These are phyloP conservation scores for Psilocybe azurescens DNA, from an alignment of 768 basidiomycete species.

Conservation along the genomic window DNA sequence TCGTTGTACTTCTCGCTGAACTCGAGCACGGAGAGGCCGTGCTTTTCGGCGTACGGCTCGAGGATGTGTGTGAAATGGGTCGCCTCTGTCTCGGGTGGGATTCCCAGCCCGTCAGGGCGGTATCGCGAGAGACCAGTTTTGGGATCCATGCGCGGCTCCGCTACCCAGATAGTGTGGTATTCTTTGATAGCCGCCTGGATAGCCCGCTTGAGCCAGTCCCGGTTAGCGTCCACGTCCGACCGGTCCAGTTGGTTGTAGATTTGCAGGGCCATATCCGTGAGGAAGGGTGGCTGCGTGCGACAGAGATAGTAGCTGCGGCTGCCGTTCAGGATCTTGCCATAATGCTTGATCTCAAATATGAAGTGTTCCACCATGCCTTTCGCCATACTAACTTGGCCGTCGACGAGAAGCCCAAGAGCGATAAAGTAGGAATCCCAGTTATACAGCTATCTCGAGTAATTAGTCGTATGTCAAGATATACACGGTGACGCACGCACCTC, in stretches of 20 bases:
- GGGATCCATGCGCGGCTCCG: conserved; percentile 91
- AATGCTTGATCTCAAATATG: conserved; percentile 98
- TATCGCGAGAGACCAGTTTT: conserved; percentile 95
- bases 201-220: conserved; percentile 91
- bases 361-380: conserved; percentile 99
- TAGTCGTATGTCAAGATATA: conserved; percentile 1
- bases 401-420: conserved; percentile 90
- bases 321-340: conserved; percentile 96
- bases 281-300: conserved; percentile 96
- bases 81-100: conserved; percentile 98
- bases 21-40: conserved; percentile 92
- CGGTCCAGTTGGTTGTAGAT: conserved; percentile 97
- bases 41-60: conserved; percentile 91
- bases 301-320: conserved; percentile 95
- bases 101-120: conserved; percentile 92
- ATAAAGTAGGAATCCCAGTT: conserved; percentile 98
- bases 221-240: conserved; percentile 79
- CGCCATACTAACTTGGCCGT: conserved; percentile 93
- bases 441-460: conserved; percentile 63
- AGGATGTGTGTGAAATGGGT: conserved; percentile 98
- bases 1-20: conserved; percentile 97
- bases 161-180: conserved; percentile 97
- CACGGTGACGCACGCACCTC: conserved; percentile 59
- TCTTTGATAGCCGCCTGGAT: conserved; percentile 99
- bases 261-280: conserved; percentile 98